phyloP scores from a whole-genome alignment of 2,329 filamentous ascomycete species.

The Rhynchosporium agropyri region DNA sequence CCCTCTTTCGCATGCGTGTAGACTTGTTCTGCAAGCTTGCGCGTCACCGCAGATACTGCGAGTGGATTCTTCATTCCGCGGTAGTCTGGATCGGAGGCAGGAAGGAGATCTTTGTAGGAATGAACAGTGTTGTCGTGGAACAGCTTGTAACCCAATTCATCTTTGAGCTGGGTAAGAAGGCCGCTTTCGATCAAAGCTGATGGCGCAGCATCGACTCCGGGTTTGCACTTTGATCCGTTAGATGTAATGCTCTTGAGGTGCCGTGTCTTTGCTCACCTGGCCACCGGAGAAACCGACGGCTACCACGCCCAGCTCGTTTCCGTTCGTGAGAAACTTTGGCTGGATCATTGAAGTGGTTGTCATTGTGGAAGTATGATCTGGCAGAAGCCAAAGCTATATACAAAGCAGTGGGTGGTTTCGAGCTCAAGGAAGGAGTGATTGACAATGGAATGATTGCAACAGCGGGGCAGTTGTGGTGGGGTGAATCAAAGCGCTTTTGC shows the following conservation, averaged over 20 bases:
- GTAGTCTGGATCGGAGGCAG: slow-evolving; percentile 72
- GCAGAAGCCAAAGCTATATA: neutral
- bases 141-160: slow-evolving; percentile 87
- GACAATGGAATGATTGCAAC: slow-evolving; percentile 8
- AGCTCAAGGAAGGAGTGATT: neutral
- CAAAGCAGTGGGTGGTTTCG: neutral
- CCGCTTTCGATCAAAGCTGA: slow-evolving; percentile 86
- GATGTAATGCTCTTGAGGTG: slow-evolving; percentile 22
- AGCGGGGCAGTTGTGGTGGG: slow-evolving; percentile 23
- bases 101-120: slow-evolving; percentile 75
- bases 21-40: slow-evolving; percentile 78
- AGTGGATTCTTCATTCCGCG: slow-evolving; percentile 94
- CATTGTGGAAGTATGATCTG: slow-evolving; percentile 33
- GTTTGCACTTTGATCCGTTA: slow-evolving; percentile 67
- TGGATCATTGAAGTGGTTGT: slow-evolving; percentile 42
- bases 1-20: slow-evolving; percentile 84
- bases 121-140: slow-evolving; percentile 83
- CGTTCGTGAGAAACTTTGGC: slow-evolving; percentile 75
- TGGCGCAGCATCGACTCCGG: slow-evolving; percentile 88
- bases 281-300: slow-evolving; percentile 96
- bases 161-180: slow-evolving; percentile 77
- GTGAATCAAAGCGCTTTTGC: slow-evolving; percentile 7
- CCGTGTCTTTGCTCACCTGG: slow-evolving; percentile 63
- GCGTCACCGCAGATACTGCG: slow-evolving; percentile 82
- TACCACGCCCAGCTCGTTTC: slow-evolving; percentile 83